Evolutionary conservation across 768 basidiomycete genomes (phyloP).

Genomic region (Tylopilus cervinicoccineus): DNA sequence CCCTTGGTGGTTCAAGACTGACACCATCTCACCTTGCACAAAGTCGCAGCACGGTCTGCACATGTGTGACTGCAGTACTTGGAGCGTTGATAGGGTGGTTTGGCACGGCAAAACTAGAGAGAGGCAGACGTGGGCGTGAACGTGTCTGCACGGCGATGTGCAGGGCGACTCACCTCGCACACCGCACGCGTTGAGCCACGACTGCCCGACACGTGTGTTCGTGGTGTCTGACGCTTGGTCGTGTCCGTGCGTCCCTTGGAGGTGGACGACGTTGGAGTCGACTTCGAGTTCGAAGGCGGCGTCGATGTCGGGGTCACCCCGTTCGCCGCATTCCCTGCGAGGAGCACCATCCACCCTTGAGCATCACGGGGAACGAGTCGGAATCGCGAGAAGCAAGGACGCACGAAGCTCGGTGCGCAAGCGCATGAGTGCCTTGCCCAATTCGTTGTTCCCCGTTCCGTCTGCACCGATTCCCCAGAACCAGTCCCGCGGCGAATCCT

Average conservation of each 20-base stretch:
- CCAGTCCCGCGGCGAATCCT: constrained; percentile 72
- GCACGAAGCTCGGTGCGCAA: constrained; percentile 51
- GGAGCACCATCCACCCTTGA: background rate
- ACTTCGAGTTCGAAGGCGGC: background rate
- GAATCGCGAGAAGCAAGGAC: constrained; percentile 1
- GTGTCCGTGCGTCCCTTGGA: background rate
- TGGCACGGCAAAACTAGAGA: constrained; percentile 46
- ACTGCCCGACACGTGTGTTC: constrained; percentile 4
- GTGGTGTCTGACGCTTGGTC: constrained; percentile 11
- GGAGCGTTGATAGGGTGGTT: constrained; percentile 51
- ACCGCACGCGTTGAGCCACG: constrained; percentile 5
- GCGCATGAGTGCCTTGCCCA: constrained; percentile 67
- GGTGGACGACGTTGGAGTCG: constrained; percentile 2
- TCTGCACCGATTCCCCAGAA: constrained; percentile 76
- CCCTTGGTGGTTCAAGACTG: background rate
- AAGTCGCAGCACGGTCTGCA: constrained; percentile 39
- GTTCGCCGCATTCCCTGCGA: constrained; percentile 11
- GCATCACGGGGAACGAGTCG: background rate
- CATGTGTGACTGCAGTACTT: constrained; percentile 62
- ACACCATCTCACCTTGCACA: constrained; percentile 21
- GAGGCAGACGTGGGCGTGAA: background rate
- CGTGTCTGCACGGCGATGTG: background rate
- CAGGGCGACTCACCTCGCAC: constrained; percentile 22
- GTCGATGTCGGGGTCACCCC: background rate
- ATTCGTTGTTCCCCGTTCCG: constrained; percentile 62